Conservation (phyloP, 2,329 filamentous ascomycete species). For the Cercospora sp. region DNA sequence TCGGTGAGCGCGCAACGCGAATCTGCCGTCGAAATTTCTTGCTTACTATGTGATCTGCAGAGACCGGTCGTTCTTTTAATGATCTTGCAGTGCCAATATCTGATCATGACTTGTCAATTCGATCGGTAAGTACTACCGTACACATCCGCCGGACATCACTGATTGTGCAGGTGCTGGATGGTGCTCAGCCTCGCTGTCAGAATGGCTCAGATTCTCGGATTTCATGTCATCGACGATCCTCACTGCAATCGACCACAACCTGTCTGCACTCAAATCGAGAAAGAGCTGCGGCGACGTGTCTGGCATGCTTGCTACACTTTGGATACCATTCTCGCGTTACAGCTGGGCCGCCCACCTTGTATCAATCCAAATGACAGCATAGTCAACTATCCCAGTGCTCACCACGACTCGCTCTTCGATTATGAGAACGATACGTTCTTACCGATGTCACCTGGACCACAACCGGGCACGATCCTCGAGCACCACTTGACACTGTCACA, state of each 20-base stretch:
- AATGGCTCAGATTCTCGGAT: constrained; percentile 11
- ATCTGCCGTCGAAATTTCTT: not conserved
- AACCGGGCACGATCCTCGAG: constrained; percentile 9
- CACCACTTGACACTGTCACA: constrained; percentile 2
- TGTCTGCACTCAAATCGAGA: constrained; percentile 5
- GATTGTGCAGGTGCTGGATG: constrained; percentile 10
- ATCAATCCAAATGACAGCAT: constrained; percentile 6
- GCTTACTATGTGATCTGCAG: not conserved
- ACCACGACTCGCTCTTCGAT: constrained; percentile 15
- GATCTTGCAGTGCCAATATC: constrained; percentile 3
- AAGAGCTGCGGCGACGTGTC: constrained; percentile 8
- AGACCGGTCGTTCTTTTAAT: not conserved
- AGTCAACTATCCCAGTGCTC: constrained; percentile 4
- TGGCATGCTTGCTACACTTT: constrained; percentile 15
- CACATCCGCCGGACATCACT: not conserved
- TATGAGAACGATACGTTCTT: constrained; percentile 11
- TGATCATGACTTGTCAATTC: constrained; percentile 15
- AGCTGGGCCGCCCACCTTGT: constrained; percentile 7
- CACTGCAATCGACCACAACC: not conserved
- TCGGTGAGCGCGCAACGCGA: not conserved
- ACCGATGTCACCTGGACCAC: not conserved
- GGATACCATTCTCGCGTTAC: constrained; percentile 10
- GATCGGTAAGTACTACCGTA: constrained; percentile 9
- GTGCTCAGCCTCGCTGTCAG: constrained; percentile 10
- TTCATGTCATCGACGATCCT: constrained; percentile 9